A percentile compares a stretch with the other conserved stretches of the same genome.
These are phyloP conservation scores for Tilletia indica DNA, from an alignment of 1,284 basidiomycete species.

Conservation along the genomic window DNA sequence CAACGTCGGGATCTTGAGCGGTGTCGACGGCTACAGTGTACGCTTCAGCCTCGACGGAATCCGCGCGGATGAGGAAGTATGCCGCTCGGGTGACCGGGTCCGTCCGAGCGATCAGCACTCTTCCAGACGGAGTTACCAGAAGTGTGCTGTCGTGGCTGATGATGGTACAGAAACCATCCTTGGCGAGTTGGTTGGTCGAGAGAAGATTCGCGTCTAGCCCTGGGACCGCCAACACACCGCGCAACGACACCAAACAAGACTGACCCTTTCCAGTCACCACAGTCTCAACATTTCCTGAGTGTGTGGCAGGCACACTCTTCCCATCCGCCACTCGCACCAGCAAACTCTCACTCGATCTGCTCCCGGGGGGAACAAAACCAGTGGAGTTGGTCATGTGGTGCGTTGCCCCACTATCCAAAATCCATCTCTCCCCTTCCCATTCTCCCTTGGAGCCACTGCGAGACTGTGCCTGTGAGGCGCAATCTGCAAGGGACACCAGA, in stretches of 20 bases:
- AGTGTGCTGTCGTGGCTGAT: neutral
- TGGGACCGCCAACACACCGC: neutral
- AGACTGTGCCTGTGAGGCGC: too few species aligned
- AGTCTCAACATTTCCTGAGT: neutral
- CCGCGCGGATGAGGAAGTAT: neutral
- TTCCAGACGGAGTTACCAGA: neutral
- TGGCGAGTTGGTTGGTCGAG: neutral
- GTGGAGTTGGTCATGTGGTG: neutral
- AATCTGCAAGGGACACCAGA: neutral
- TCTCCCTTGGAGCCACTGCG: too few species aligned
- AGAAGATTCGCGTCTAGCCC: neutral
- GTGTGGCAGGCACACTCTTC: neutral
- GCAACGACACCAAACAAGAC: neutral
- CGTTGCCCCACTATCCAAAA: neutral
- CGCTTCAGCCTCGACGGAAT: too few species aligned
- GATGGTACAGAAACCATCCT: neutral
- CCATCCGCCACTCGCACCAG: neutral
- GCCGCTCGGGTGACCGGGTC: neutral
- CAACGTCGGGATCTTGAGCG: too few species aligned
- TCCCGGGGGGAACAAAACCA: neutral
- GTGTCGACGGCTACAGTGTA: too few species aligned
- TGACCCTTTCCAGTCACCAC: neutral
- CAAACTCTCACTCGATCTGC: too few species aligned
- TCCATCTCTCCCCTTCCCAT: neutral
- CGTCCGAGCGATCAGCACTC: neutral